These are phyloP conservation scores for Clarkia xantiana DNA, from an alignment of 345 rosid genomes.

Conservation along the genomic window DNA sequence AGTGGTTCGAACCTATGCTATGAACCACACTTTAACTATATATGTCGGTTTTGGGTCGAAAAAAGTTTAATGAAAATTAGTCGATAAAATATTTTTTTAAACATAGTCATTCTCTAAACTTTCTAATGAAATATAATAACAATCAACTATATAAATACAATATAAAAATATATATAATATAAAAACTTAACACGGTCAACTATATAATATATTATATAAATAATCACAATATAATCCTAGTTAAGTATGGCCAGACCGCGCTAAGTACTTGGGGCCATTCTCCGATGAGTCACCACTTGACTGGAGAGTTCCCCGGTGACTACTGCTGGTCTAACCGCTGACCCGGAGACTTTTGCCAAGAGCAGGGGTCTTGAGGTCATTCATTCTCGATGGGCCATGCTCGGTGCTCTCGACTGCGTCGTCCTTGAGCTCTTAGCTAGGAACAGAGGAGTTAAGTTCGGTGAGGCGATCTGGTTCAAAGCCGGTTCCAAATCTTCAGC, in stretches of 20 bases:
- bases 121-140: too few species aligned
- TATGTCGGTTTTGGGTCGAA: too few species aligned
- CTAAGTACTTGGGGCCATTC: slow-evolving; percentile 62
- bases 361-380: slow-evolving; percentile 83
- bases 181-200: too few species aligned
- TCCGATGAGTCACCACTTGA: slow-evolving; percentile 56
- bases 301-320: slow-evolving; percentile 68
- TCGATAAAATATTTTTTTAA: too few species aligned
- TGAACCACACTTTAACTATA: too few species aligned
- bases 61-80: too few species aligned
- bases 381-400: slow-evolving; percentile 75
- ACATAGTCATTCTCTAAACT: too few species aligned
- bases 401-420: slow-evolving; percentile 64
- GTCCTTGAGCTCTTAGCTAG: slow-evolving; percentile 69
- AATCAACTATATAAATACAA: too few species aligned
- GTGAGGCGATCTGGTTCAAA: slow-evolving; percentile 80
- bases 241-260: slow-evolving; percentile 70
- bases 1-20: too few species aligned
- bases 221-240: too few species aligned
- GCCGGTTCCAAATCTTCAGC: slow-evolving; percentile 69
- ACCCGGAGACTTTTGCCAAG: slow-evolving; percentile 81
- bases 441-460: slow-evolving; percentile 64
- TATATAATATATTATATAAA: too few species aligned
- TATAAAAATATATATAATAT: too few species aligned
- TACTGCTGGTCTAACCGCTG: slow-evolving; percentile 70